Conservation (phyloP, 2,329 filamentous ascomycete genomes). For the Neophaeococcomyces aloes region DNA sequence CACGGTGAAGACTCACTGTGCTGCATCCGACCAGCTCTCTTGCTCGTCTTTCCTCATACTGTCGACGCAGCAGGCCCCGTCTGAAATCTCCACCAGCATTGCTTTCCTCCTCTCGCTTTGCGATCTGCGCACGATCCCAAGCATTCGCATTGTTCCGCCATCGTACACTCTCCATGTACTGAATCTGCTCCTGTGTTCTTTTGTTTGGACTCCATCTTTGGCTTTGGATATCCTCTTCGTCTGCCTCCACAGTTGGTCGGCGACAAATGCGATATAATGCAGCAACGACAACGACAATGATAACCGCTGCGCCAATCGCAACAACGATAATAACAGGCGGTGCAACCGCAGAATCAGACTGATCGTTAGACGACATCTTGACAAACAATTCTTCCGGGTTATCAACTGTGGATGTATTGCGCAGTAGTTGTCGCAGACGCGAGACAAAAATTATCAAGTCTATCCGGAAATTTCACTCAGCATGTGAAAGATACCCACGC, state of each 20-base stretch:
- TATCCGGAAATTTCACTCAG: too few relatives aligned
- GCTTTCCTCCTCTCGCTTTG: not conserved
- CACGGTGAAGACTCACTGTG: not conserved
- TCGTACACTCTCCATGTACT: slow-evolving; percentile 6
- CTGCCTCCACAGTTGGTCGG: not conserved
- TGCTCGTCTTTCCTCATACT: slow-evolving; percentile 1
- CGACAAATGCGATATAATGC: slow-evolving; percentile 5
- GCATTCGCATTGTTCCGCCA: slow-evolving; percentile 2
- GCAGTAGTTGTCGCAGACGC: too few relatives aligned
- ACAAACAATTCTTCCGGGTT: too few relatives aligned
- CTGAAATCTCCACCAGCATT: not conserved
- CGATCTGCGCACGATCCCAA: not conserved
- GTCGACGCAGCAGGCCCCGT: not conserved
- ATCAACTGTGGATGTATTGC: too few relatives aligned
- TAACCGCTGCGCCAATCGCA: slow-evolving; percentile 1
- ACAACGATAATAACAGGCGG: slow-evolving; percentile 4
- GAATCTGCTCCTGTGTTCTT: slow-evolving; percentile 1
- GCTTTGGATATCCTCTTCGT: not conserved
- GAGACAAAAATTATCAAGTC: too few relatives aligned
- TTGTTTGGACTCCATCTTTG: slow-evolving; percentile 5
- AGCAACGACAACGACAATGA: slow-evolving; percentile 1
- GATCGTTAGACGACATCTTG: not conserved
- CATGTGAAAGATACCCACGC: too few relatives aligned
- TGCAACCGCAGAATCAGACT: not conserved
- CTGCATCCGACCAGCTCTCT: not conserved